Evolutionary conservation across 129 eudicot species (phyloP), one percentile per base, ranked within the genome.

Genomic region (Pseudognaphalium luteoalbum): DNA sequence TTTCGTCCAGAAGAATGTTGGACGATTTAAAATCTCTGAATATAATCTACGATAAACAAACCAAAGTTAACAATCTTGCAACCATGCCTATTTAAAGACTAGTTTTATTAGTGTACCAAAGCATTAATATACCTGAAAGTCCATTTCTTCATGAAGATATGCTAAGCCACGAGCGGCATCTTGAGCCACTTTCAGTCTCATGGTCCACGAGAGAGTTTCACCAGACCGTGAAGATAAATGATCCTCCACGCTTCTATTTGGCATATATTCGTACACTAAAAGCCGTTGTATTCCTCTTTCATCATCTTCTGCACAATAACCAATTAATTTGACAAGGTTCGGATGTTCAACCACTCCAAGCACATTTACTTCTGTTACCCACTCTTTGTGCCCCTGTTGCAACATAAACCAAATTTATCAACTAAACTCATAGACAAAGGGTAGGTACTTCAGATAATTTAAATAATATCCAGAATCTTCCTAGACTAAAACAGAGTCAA

Each of bases 11-110:
- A 25, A 90, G 96, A 77, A 90, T 90, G 70, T 88, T 93, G 62
- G 98, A 93, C 21, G 98, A 84, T 80, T 93, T 93, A 59, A 93
- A 90, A 83, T 93, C 97, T 70, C 98, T 78, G 69, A 88, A 90
- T 78, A 93, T 90, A 70, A 93, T 85, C 98, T 93, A 34, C 70
- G 77, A 58, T n/a, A 42, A 41, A 50, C 12, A 15, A 14, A 14
- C 16, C 61, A 77, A 72, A 47, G 41, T 44, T 9, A 62, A 10
- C 21, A 16, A 15, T 61, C 35, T 16, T 37, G 74, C 52, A 54
- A 77, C 34, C 63, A 41, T 42, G 37, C 62, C 7, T 41, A 58
- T 41, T 11, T 58, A 32, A 12, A 59, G 54, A 58, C 5, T n/a
- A 39, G 9, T 12, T 11, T 25, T 16, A 30, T 42, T 22, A 1